Evolutionary conservation across 2,329 filamentous ascomycete genomes (phyloP).

Genomic region (Lasiodiplodia sp.): DNA sequence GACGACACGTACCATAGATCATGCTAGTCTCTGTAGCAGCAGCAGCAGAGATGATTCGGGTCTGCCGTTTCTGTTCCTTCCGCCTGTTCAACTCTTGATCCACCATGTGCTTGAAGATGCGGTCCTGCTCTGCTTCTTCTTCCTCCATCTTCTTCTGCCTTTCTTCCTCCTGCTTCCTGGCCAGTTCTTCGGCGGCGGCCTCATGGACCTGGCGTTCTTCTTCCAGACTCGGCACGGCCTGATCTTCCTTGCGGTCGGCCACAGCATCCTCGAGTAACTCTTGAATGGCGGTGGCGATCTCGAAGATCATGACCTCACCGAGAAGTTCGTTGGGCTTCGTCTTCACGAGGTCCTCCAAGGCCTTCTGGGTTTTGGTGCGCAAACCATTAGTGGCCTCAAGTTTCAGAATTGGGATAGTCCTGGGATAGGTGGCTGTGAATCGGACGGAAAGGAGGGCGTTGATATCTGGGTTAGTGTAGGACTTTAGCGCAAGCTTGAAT

Average conservation of each 20-base stretch:
- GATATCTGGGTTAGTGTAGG: constrained; percentile 75
- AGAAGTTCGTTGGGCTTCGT: constrained; percentile 71
- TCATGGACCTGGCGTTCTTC: constrained; percentile 88
- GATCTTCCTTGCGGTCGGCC: constrained; percentile 74
- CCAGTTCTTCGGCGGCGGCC: constrained; percentile 70
- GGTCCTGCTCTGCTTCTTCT: constrained; percentile 71
- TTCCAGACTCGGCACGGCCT: constrained; percentile 82
- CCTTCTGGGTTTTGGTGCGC: constrained; percentile 73
- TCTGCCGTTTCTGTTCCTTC: constrained; percentile 69
- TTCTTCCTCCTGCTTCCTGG: constrained; percentile 53
- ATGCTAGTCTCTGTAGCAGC: constrained; percentile 1
- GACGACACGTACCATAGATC: constrained; percentile 10
- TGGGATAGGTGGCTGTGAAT: constrained; percentile 90
- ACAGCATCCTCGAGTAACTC: constrained; percentile 87
- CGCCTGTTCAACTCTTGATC: constrained; percentile 75
- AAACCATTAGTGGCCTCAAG: constrained; percentile 71
- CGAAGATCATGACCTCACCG: constrained; percentile 71
- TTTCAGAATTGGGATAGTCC: constrained; percentile 75
- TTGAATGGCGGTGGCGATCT: constrained; percentile 66
- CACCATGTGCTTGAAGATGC: constrained; percentile 73
- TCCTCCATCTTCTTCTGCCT: constrained; percentile 51
- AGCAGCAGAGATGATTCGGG: constrained; percentile 47
- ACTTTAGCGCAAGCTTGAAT: constrained; percentile 81
- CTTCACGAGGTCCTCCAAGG: constrained; percentile 73
- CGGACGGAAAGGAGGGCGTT: constrained; percentile 77